Percentiles rank a stretch among this genome's conserved stretches.
Evolutionary conservation across 2,329 filamentous ascomycete genomes (phyloP).

Genomic region (Colletotrichum sidae): DNA sequence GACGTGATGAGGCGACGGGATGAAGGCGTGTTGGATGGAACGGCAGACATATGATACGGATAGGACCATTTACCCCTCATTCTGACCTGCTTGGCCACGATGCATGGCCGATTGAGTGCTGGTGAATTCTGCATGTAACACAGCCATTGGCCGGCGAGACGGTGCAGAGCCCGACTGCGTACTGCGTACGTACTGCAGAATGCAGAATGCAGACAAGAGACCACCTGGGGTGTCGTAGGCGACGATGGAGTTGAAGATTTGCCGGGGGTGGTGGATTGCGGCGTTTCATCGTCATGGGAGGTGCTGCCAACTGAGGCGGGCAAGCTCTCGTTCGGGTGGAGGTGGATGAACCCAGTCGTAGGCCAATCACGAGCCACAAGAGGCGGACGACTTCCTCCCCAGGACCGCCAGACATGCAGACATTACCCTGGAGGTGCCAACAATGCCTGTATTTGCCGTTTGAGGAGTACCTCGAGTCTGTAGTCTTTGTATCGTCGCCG

Average conservation of each 20-base stretch:
- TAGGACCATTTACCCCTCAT: conserved; percentile 34
- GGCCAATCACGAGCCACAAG: too few species aligned
- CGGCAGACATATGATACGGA: conserved; percentile 27
- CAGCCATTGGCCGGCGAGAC: too few species aligned
- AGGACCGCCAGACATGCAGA: neutral
- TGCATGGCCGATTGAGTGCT: neutral
- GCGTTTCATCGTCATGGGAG: conserved; percentile 27
- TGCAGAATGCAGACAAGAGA: neutral
- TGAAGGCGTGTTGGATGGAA: conserved; percentile 28
- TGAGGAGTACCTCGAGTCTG: too few species aligned
- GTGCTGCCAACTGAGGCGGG: conserved; percentile 33
- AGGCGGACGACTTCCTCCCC: neutral
- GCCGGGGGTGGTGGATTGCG: conserved; percentile 15
- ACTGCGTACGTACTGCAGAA: too few species aligned
- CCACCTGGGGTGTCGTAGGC: neutral
- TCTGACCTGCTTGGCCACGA: conserved; percentile 18
- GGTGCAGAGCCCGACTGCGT: too few species aligned
- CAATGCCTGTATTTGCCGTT: too few species aligned
- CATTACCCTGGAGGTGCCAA: conserved; percentile 24
- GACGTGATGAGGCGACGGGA: conserved; percentile 25
- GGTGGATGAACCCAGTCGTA: conserved; percentile 25
- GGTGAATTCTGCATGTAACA: neutral
- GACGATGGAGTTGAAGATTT: conserved; percentile 32
- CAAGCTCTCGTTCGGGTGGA: conserved; percentile 27
- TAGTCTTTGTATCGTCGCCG: too few species aligned